Evolutionary conservation across 1,139 yeast species (phyloP).

Genomic region (Saccharomycopsis hybrid): DNA sequence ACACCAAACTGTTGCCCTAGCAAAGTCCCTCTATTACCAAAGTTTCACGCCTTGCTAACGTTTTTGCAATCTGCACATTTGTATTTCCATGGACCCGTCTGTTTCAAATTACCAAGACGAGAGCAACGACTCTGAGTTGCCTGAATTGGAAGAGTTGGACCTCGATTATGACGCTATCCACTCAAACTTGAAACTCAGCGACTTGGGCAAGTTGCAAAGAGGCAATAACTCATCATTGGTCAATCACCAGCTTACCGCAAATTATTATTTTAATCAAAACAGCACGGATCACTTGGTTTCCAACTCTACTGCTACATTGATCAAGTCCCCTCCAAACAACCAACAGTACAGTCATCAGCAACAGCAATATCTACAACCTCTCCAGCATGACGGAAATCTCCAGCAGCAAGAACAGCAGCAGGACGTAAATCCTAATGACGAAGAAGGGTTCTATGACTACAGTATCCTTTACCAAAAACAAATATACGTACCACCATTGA

Average conservation of each 20-base stretch:
- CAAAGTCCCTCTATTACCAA: too few species aligned
- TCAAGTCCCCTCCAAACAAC: not conserved
- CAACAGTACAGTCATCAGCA: not conserved
- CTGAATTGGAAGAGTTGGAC: conserved; percentile 12
- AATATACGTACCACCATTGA: conserved; percentile 74
- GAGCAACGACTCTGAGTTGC: conserved; percentile 6
- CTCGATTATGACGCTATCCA: conserved; percentile 5
- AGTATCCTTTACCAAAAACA: conserved; percentile 1
- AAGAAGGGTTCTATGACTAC: not conserved
- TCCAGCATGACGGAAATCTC: too few species aligned
- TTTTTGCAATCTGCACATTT: too few species aligned
- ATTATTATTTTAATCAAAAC: conserved; percentile 1
- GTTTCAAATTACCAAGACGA: not conserved
- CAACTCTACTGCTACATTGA: too few species aligned
- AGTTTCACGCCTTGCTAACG: too few species aligned
- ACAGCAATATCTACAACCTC: too few species aligned
- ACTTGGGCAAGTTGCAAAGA: conserved; percentile 1
- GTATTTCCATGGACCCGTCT: too few species aligned
- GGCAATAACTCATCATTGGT: conserved; percentile 1
- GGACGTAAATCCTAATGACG: too few species aligned
- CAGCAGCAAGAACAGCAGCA: not conserved
- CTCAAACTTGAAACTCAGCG: conserved; percentile 4
- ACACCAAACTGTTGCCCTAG: too few species aligned
- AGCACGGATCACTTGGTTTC: too few species aligned
- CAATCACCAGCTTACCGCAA: conserved; percentile 2